Evolutionary conservation across 2,329 filamentous ascomycete species (phyloP), one percentile per base, ranked within the genome.

Genomic region (Parafenestella ontariensis): DNA sequence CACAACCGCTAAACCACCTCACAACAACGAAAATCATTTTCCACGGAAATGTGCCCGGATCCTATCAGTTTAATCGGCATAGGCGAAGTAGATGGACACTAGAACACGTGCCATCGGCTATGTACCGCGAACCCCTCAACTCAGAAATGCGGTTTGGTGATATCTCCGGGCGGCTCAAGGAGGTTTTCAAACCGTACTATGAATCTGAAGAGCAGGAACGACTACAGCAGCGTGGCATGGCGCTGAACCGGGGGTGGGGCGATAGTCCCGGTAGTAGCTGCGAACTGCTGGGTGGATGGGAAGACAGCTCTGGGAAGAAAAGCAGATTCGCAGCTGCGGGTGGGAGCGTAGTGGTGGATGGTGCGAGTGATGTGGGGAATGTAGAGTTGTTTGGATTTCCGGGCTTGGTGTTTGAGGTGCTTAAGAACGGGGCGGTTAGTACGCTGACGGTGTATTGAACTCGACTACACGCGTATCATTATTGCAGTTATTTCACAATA

Each of bases 31-130:
- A 98, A 72, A 75, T 99, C n/a, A 86, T 98, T 17, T 82, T 99
- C 1, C 95, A 99, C 74, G 92, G 90, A 39, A 99, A 99, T 68
- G 87, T 98, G 2, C 95, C 95, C 1, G 95, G 95, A 0, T 96
- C 92, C 1, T 98, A 97, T 73, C 91, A 94, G 10, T 99, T 99
- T 79, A 98, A 99, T 76, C 87, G 95, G 4, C 92, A 98, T 74
- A 88, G 94, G 17, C 87, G 95, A 57, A 92, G 91, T 65, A 87
- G 93, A 36, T 99, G 95, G 95, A 87, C 88, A 46, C 87, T 96
- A 11, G 77, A 85, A 36, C 73, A 78, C 24, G 73, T 77, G 9
- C 72, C 80, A 0, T 71, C 76, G 28, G 62, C 79, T 4, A 72
- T 76, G 9, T 71, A 79, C 10, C 76, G 76, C 10, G 75, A 80